Evolutionary conservation across 2,329 filamentous ascomycete species (phyloP).

Genomic region (Berkeleyomyces basicola): DNA sequence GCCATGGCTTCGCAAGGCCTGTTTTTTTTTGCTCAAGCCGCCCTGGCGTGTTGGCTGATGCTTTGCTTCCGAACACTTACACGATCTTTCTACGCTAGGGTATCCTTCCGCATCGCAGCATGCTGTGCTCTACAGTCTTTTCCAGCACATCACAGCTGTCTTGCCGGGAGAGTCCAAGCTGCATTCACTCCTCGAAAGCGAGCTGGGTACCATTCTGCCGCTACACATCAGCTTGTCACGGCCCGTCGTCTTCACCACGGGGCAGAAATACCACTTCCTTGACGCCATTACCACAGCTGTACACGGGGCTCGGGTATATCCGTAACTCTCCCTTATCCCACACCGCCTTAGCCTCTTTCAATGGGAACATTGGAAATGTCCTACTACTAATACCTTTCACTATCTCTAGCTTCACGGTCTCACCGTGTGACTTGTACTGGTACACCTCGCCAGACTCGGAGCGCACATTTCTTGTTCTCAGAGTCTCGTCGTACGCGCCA

Average conservation of each 20-base stretch:
- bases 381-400: conserved; percentile 21
- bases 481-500: conserved; percentile 26
- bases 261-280: conserved; percentile 55
- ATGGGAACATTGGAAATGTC: not conserved
- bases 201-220: conserved; percentile 60
- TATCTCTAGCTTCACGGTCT: conserved; percentile 24
- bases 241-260: conserved; percentile 56
- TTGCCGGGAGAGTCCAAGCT: conserved; percentile 28
- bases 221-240: conserved; percentile 85
- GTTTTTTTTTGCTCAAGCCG: not conserved
- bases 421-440: conserved; percentile 28
- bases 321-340: not conserved
- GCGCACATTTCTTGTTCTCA: conserved; percentile 74
- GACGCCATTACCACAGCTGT: conserved; percentile 32
- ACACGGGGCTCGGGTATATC: not conserved
- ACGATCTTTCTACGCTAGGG: conserved; percentile 26
- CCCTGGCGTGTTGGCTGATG: not conserved
- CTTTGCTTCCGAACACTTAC: conserved; percentile 14
- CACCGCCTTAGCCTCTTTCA: not conserved
- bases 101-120: conserved; percentile 34
- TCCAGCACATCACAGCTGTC: conserved; percentile 22
- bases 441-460: conserved; percentile 38
- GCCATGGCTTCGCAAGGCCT: not conserved
- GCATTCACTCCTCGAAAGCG: conserved; percentile 56
- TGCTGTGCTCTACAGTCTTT: conserved; percentile 27